Evolutionary conservation across 495 filamentous ascomycete species (phyloP).

Genomic region (Chaetomium tenue): DNA sequence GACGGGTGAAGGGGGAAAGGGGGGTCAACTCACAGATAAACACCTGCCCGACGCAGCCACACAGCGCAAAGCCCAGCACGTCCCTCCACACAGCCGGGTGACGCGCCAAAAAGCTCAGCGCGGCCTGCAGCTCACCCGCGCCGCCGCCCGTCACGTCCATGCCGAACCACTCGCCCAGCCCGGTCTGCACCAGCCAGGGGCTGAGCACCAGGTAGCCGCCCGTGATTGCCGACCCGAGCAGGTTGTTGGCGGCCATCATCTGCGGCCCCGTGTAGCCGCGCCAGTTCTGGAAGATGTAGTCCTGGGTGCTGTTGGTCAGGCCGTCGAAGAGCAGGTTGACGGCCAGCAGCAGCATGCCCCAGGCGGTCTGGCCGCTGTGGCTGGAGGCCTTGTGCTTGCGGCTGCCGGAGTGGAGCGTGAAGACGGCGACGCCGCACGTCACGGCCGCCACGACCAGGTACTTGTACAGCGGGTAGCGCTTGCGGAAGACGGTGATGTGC

Average conservation of each 20-base stretch:
- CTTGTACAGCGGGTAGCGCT: conserved; percentile 91
- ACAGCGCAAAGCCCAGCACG: conserved; percentile 86
- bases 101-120: conserved; percentile 72
- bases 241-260: conserved; percentile 99
- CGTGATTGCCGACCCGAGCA: conserved; percentile 75
- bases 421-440: conserved; percentile 88
- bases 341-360: conserved; percentile 80
- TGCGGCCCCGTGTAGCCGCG: conserved; percentile 82
- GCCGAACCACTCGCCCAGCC: conserved; percentile 62
- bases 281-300: conserved; percentile 83
- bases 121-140: conserved; percentile 68
- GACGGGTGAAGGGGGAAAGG: not conserved
- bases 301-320: conserved; percentile 93
- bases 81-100: conserved; percentile 79
- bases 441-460: conserved; percentile 89
- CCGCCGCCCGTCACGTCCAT: conserved; percentile 60
- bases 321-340: conserved; percentile 95
- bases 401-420: conserved; percentile 81
- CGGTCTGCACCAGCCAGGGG: conserved; percentile 70
- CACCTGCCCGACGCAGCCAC: conserved; percentile 89
- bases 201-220: conserved; percentile 69
- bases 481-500: conserved; percentile 88
- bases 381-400: conserved; percentile 47
- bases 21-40: conserved; percentile 72
- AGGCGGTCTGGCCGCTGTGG: conserved; percentile 49